These are phyloP conservation scores for Hura crepitans DNA, from an alignment of 441 rosid genomes.

Conservation along the genomic window DNA sequence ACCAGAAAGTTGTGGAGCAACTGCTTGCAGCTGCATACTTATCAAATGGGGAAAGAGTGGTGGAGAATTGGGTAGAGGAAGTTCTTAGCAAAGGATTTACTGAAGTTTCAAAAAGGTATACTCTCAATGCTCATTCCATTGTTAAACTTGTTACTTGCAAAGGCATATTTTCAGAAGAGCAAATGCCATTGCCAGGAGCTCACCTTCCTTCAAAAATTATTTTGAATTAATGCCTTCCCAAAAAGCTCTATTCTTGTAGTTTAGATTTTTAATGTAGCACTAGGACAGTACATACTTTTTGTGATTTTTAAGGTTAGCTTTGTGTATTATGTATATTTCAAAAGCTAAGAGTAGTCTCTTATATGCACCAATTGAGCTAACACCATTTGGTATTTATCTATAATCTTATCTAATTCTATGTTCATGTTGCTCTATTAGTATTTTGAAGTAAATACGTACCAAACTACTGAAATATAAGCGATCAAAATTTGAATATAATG, in stretches of 20 bases:
- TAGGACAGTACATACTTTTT: conserved; percentile 14
- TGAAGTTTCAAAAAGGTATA: conserved; percentile 39
- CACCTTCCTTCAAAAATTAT: conserved; percentile 39
- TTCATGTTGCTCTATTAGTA: no score
- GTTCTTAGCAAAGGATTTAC: conserved; percentile 46
- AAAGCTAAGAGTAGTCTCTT: background rate
- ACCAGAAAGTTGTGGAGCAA: conserved; percentile 52
- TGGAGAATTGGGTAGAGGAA: conserved; percentile 53
- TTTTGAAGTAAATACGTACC: no score
- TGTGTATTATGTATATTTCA: conserved; percentile 18
- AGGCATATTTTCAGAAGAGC: conserved; percentile 22
- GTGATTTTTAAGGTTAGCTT: conserved; percentile 24
- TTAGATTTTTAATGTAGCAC: conserved; percentile 28
- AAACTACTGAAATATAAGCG: no score
- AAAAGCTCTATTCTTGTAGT: conserved; percentile 18
- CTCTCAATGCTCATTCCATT: conserved; percentile 34
- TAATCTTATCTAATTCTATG: no score
- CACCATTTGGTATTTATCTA: background rate
- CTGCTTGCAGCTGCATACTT: conserved; percentile 50
- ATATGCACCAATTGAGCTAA: conserved; percentile 3
- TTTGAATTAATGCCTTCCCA: conserved; percentile 27
- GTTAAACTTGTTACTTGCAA: conserved; percentile 45
- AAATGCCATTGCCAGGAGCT: conserved; percentile 16
- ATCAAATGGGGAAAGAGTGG: conserved; percentile 30
- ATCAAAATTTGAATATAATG: no score